phyloP scores from a whole-genome alignment of 768 basidiomycete genomes.

The Suillus subalutaceus region DNA sequence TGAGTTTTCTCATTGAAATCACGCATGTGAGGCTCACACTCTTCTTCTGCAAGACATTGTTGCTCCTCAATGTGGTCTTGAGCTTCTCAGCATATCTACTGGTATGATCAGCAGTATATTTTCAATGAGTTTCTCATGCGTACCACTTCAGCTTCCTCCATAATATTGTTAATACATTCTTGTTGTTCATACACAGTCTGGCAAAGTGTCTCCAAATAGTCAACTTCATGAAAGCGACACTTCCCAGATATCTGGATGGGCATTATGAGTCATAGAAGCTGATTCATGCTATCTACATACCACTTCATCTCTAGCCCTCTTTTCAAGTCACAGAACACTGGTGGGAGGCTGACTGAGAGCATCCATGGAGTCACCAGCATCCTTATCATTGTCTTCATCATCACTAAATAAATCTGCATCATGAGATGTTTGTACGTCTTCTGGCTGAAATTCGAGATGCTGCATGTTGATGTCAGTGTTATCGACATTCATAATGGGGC shows the following conservation, averaged over 20 bases:
- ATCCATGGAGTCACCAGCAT: not conserved
- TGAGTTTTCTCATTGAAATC: too few species aligned
- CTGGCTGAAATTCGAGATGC: not conserved
- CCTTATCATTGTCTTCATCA: not conserved
- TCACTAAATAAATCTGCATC: constrained; percentile 2
- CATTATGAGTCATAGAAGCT: not conserved
- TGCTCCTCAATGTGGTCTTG: too few species aligned
- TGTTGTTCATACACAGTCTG: constrained; percentile 2
- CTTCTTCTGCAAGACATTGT: too few species aligned
- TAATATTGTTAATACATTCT: too few species aligned
- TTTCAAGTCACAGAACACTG: not conserved
- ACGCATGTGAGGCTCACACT: too few species aligned
- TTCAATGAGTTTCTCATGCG: not conserved
- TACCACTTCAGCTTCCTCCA: too few species aligned
- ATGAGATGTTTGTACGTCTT: constrained; percentile 5
- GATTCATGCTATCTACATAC: not conserved
- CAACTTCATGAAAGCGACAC: constrained; percentile 4
- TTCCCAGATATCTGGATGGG: constrained; percentile 1
- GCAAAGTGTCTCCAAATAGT: constrained; percentile 3
- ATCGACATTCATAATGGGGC: not conserved
- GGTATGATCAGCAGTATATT: not conserved
- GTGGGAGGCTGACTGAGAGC: not conserved
- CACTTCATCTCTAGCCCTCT: not conserved
- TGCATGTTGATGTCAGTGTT: not conserved
- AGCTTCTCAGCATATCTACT: not conserved